Conservation (phyloP, 2,329 filamentous ascomycete genomes). For the Pseudofabraea citricarpa region DNA sequence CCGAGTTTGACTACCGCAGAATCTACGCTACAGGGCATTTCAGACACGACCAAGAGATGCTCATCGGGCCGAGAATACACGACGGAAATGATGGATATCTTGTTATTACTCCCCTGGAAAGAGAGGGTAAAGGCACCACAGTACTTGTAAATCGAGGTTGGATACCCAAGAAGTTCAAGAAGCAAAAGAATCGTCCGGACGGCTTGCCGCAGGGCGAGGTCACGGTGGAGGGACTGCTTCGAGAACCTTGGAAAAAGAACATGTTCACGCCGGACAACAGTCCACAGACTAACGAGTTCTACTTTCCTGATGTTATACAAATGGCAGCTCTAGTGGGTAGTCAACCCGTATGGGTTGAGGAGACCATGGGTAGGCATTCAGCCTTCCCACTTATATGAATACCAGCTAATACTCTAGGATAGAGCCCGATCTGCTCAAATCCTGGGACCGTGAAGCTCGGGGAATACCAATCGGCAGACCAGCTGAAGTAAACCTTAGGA, state of each 20-base stretch:
- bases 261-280: slow-evolving; percentile 92
- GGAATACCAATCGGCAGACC: slow-evolving; percentile 87
- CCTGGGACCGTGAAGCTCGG: slow-evolving; percentile 69
- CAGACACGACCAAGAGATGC: slow-evolving; percentile 91
- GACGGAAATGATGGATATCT: slow-evolving; percentile 89
- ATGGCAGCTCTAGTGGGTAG: slow-evolving; percentile 82
- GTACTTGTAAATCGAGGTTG: slow-evolving; percentile 88
- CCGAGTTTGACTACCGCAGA: slow-evolving; percentile 87
- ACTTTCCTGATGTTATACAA: slow-evolving; percentile 88
- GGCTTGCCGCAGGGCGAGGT: slow-evolving; percentile 68
- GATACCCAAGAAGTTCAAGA: slow-evolving; percentile 72
- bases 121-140: slow-evolving; percentile 57
- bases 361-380: slow-evolving; percentile 73
- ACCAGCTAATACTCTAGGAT: slow-evolving; percentile 12
- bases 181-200: slow-evolving; percentile 57
- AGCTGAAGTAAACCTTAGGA: slow-evolving; percentile 86
- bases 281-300: slow-evolving; percentile 80
- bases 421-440: slow-evolving; percentile 75
- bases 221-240: slow-evolving; percentile 74
- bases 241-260: slow-evolving; percentile 95
- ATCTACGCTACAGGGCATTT: slow-evolving; percentile 71
- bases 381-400: neutral
- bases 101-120: slow-evolving; percentile 86
- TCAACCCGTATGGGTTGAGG: slow-evolving; percentile 90
- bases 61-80: slow-evolving; percentile 83